Evolutionary conservation across 371 early-diverging fungal genomes (phyloP).

Genomic region (Mortierella sp.): DNA sequence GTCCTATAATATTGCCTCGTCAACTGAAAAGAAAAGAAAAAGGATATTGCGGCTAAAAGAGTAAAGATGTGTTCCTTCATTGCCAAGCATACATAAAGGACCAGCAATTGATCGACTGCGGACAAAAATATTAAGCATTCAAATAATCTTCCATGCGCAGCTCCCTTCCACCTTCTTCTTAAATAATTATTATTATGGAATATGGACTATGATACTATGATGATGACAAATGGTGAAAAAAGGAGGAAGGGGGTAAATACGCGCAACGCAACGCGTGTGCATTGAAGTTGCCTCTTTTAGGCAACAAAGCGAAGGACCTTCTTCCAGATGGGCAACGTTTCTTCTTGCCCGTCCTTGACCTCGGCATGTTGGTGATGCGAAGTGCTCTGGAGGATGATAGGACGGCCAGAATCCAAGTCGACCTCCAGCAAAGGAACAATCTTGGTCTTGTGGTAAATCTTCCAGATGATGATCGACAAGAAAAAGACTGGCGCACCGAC

Average conservation of each 20-base stretch:
- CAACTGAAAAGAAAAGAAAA: no score
- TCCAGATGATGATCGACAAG: slow-evolving; percentile 64
- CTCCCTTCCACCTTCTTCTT: background rate
- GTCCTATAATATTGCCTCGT: no score
- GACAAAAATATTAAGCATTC: background rate
- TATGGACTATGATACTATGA: background rate
- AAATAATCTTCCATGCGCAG: background rate
- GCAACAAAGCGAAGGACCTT: slow-evolving; percentile 28
- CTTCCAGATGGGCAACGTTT: slow-evolving; percentile 19
- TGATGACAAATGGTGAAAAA: background rate
- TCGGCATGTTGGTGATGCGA: slow-evolving; percentile 18
- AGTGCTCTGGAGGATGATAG: slow-evolving; percentile 27
- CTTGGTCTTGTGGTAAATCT: slow-evolving; percentile 66
- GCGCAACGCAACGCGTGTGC: background rate
- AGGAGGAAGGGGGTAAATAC: background rate
- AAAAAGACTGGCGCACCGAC: slow-evolving; percentile 67
- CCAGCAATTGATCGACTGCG: background rate
- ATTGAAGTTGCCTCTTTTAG: slow-evolving; percentile 1
- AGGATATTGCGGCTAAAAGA: no score
- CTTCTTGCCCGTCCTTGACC: slow-evolving; percentile 12
- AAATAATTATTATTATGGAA: background rate
- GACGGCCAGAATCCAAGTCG: slow-evolving; percentile 72
- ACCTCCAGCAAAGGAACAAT: slow-evolving; percentile 70
- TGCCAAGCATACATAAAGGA: background rate
- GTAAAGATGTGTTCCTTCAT: no score